These are phyloP conservation scores for Ophidiomyces ophidiicola DNA, from an alignment of 2,329 filamentous ascomycete genomes.

Conservation along the genomic window DNA sequence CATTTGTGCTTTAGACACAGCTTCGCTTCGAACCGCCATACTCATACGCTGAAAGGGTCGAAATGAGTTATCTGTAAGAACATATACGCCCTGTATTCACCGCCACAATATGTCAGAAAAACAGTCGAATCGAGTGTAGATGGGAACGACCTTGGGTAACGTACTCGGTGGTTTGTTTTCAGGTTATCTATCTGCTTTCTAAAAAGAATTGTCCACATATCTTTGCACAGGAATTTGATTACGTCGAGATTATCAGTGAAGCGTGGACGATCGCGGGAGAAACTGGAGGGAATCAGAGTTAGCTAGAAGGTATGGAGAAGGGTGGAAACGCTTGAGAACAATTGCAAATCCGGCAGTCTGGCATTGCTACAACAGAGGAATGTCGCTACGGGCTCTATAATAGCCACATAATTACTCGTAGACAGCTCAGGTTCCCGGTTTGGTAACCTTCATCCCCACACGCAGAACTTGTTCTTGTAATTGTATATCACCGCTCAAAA, in stretches of 20 bases:
- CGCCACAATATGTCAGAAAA: not conserved
- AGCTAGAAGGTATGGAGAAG: not conserved
- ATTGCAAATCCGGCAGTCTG: not conserved
- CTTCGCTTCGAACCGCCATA: conserved; percentile 62
- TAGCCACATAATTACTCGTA: no score
- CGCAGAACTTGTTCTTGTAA: no score
- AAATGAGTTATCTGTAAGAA: conserved; percentile 86
- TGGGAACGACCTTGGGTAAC: conserved; percentile 16
- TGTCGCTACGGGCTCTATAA: no score
- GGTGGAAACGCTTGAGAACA: not conserved
- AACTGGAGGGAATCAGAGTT: conserved; percentile 19
- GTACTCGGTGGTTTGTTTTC: conserved; percentile 87
- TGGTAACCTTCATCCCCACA: not conserved
- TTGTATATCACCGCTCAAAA: not conserved
- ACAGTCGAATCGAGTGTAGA: not conserved
- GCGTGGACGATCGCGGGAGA: conserved; percentile 57
- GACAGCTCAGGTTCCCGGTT: no score
- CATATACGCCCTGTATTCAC: conserved; percentile 65
- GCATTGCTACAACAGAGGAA: not conserved
- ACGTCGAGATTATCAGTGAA: conserved; percentile 88
- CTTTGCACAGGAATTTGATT: conserved; percentile 98
- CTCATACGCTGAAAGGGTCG: conserved; percentile 83
- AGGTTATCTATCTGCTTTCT: conserved; percentile 96
- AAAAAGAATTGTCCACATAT: conserved; percentile 89
- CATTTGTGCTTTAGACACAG: conserved; percentile 62